Conservation (phyloP, 106 monocot genomes). For the Apostasia shenzhenica region DNA sequence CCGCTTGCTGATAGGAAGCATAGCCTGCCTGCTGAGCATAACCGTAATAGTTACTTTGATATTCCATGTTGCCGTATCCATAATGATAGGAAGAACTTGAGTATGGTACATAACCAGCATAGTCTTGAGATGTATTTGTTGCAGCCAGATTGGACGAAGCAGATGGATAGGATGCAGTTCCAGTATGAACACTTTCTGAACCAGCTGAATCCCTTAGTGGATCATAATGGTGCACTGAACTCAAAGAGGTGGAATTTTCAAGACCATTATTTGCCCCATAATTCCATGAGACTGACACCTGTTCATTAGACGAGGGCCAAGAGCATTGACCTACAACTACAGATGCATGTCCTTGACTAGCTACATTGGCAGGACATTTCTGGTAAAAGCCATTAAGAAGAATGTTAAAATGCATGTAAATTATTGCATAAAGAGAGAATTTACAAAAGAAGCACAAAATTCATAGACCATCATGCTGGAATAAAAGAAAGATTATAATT, state of each 20-base stretch:
- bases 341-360: constrained; percentile 34
- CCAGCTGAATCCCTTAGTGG: constrained; percentile 33
- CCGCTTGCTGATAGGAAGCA: constrained; percentile 77
- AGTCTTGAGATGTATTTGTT: constrained; percentile 43
- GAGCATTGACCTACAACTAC: constrained; percentile 30
- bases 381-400: constrained; percentile 1
- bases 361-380: constrained; percentile 18
- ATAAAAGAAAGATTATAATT: too few relatives aligned
- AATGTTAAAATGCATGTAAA: not conserved
- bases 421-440: not conserved
- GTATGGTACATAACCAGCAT: constrained; percentile 43
- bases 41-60: constrained; percentile 54
- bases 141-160: constrained; percentile 19
- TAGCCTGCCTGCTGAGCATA: constrained; percentile 44
- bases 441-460: too few relatives aligned
- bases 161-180: constrained; percentile 25
- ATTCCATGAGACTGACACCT: constrained; percentile 34
- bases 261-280: constrained; percentile 20
- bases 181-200: constrained; percentile 28
- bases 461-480: too few relatives aligned
- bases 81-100: constrained; percentile 37
- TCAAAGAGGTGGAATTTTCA: constrained; percentile 39
- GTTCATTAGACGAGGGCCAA: constrained; percentile 42
- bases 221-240: constrained; percentile 49
- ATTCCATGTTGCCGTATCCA: constrained; percentile 37